Conservation (phyloP, 495 filamentous ascomycete species). For the Neurospora terricola region DNA sequence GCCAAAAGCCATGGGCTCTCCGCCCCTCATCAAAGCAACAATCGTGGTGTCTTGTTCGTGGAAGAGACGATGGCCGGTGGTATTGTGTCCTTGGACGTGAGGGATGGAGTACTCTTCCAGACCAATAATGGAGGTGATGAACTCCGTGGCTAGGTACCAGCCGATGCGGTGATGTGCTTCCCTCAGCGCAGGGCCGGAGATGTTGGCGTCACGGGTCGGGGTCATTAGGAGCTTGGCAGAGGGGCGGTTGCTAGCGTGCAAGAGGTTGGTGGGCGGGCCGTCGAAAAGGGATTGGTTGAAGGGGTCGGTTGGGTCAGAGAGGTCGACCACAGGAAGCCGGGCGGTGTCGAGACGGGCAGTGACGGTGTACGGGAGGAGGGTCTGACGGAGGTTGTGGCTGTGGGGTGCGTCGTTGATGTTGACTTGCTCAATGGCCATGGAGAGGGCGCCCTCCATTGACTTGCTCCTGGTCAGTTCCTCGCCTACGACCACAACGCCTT, state of each 20-base stretch:
- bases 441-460: constrained; percentile 44
- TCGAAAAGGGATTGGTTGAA: neutral
- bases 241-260: constrained; percentile 35
- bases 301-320: constrained; percentile 17
- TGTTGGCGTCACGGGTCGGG: constrained; percentile 41
- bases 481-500: constrained; percentile 51
- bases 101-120: constrained; percentile 40
- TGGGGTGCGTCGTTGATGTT: constrained; percentile 20
- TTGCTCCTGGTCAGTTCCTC: constrained; percentile 40
- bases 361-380: constrained; percentile 34
- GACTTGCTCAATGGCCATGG: constrained; percentile 27
- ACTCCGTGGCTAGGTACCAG: constrained; percentile 43
- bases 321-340: constrained; percentile 34
- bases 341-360: constrained; percentile 33
- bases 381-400: constrained; percentile 28
- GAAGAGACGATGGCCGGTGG: constrained; percentile 40
- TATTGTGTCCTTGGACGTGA: constrained; percentile 44
- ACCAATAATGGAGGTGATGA: constrained; percentile 40
- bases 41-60: constrained; percentile 46
- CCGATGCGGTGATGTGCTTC: constrained; percentile 44
- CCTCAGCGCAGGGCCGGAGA: constrained; percentile 38
- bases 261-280: constrained; percentile 4
- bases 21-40: constrained; percentile 55
- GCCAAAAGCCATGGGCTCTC: constrained; percentile 57
- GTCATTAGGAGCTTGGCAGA: constrained; percentile 49